These are phyloP conservation scores for Fusarium denticulatum DNA, from an alignment of 2,329 filamentous ascomycete species.

Conservation along the genomic window DNA sequence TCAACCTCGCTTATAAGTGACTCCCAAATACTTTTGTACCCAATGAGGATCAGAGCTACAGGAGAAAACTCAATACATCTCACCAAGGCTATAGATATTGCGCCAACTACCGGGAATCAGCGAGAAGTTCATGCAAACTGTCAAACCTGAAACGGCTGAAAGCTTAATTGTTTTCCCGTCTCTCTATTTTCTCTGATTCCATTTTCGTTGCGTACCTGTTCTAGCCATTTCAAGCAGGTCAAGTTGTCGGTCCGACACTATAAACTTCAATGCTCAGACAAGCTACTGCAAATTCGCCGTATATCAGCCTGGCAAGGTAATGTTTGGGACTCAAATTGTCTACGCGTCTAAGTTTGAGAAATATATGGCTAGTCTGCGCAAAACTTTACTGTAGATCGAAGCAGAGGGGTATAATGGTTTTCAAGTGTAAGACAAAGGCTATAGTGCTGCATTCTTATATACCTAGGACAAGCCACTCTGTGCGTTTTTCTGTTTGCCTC, in stretches of 20 bases:
- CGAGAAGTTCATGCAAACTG: neutral
- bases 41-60: neutral
- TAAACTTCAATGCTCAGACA: neutral
- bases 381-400: neutral
- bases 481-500: too few species aligned
- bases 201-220: neutral
- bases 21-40: neutral
- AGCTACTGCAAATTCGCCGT: too few species aligned
- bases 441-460: too few species aligned
- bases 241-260: neutral
- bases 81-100: neutral
- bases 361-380: accelerated
- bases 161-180: neutral
- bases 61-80: neutral
- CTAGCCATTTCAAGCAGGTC: neutral
- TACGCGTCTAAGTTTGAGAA: neutral
- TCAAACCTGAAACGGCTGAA: neutral
- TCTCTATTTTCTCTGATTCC: neutral
- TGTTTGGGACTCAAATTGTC: neutral
- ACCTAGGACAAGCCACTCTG: too few species aligned
- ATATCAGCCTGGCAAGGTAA: neutral
- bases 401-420: neutral
- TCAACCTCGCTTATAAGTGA: neutral
- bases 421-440: neutral
- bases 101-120: too few species aligned